A percentile compares a stretch with the other conserved stretches of the same genome.
phyloP scores from a whole-genome alignment of 148 eudicot genomes.

The Arctostaphylos glauca region DNA sequence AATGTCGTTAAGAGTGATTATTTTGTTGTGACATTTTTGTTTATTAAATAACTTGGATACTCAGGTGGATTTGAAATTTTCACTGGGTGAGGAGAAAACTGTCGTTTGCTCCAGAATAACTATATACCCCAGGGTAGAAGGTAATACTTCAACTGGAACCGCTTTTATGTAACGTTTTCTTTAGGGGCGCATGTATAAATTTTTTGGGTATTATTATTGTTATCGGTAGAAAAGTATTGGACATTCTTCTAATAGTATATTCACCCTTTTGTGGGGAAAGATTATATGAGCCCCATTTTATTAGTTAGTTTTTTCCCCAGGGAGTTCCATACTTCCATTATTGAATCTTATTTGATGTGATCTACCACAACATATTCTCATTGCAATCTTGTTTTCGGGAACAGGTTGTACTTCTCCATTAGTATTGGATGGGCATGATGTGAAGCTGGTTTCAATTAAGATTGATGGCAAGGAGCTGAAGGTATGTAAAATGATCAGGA shows the following conservation, averaged over 20 bases:
- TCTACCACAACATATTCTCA: neutral
- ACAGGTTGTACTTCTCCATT: slow-evolving; percentile 70
- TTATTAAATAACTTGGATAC: slow-evolving; percentile 5
- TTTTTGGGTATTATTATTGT: neutral
- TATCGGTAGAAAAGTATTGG: neutral
- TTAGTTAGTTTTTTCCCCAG: neutral
- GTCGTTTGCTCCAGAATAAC: slow-evolving; percentile 68
- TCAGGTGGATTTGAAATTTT: slow-evolving; percentile 86
- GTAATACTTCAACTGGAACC: slow-evolving; percentile 27
- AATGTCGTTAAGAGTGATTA: neutral
- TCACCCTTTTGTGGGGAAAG: neutral
- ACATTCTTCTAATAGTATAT: neutral
- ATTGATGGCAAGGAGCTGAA: slow-evolving; percentile 59
- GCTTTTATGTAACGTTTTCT: neutral
- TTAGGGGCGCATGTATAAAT: neutral
- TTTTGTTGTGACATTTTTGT: slow-evolving; percentile 1
- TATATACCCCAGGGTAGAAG: slow-evolving; percentile 70
- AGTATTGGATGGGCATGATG: slow-evolving; percentile 73
- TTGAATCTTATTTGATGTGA: neutral
- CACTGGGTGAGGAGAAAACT: slow-evolving; percentile 84
- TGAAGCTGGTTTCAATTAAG: slow-evolving; percentile 74
- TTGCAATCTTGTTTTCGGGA: slow-evolving; percentile 10
- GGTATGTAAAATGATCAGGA: slow-evolving; percentile 34
- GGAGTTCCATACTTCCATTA: neutral
- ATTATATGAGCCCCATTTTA: neutral